A percentile compares a stretch with the other conserved stretches of the same genome.
Evolutionary conservation across 495 filamentous ascomycete species (phyloP).

Genomic region (Neurospora tetrasperma): DNA sequence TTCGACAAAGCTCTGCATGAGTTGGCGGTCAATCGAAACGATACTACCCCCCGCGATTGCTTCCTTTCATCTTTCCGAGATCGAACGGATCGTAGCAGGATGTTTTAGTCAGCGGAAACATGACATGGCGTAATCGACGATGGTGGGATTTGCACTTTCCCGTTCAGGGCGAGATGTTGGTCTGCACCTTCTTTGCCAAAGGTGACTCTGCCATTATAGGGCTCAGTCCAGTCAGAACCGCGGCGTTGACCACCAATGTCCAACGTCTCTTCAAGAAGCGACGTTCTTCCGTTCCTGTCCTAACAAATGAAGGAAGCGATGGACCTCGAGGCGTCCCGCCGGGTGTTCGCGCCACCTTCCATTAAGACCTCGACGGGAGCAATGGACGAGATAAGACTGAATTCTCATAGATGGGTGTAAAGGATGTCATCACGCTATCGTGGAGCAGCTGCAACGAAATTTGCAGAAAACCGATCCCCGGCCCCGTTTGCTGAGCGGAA

Average conservation of each 20-base stretch:
- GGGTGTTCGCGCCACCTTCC: neutral
- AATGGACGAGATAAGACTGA: neutral
- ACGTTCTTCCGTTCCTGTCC: neutral
- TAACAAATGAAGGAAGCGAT: too few relatives aligned
- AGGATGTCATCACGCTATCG: neutral
- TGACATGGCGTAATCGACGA: neutral
- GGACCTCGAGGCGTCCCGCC: neutral
- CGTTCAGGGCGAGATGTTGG: neutral
- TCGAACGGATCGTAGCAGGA: neutral
- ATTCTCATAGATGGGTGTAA: neutral
- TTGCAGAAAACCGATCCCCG: neutral
- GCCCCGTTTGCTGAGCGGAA: neutral
- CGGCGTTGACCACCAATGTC: neutral
- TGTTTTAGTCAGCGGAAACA: neutral
- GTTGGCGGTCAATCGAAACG: neutral
- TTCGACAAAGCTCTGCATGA: neutral
- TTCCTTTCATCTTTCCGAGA: neutral
- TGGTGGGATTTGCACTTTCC: neutral
- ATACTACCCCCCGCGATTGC: neutral
- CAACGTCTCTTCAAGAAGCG: neutral
- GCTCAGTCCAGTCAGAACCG: neutral
- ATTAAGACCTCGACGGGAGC: neutral
- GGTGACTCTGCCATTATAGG: neutral
- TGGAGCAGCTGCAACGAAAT: neutral
- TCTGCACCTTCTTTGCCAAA: neutral